Conservation (phyloP, 2,329 filamentous ascomycete genomes). For the Alternaria viburni region DNA sequence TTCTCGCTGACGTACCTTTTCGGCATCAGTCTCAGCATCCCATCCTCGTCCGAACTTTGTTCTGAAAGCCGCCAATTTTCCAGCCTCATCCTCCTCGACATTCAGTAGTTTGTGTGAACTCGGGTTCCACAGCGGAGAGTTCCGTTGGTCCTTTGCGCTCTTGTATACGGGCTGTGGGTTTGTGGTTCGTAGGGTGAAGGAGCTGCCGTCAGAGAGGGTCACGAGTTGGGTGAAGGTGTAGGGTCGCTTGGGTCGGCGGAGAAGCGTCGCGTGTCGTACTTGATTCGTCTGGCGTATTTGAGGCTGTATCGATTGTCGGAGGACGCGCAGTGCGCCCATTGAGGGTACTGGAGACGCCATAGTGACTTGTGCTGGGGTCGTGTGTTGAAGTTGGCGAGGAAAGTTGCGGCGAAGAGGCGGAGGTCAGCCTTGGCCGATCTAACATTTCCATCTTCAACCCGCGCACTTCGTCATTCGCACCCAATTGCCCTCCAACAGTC, state of each 20-base stretch:
- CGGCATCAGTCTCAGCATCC: conserved; percentile 59
- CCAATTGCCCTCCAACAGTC: not conserved
- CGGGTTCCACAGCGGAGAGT: conserved; percentile 91
- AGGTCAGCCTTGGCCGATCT: conserved; percentile 18
- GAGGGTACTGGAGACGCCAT: conserved; percentile 45
- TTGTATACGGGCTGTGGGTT: conserved; percentile 69
- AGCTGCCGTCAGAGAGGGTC: conserved; percentile 87
- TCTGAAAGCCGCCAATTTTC: conserved; percentile 84
- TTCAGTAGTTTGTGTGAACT: conserved; percentile 79
- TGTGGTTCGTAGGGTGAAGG: conserved; percentile 80
- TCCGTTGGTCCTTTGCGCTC: conserved; percentile 81
- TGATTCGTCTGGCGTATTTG: conserved; percentile 52
- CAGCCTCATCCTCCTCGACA: conserved; percentile 94
- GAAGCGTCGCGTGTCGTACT: conserved; percentile 81
- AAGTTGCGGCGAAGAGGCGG: conserved; percentile 33
- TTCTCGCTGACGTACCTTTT: conserved; percentile 8
- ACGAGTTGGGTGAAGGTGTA: conserved; percentile 98
- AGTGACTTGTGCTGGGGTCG: conserved; percentile 10
- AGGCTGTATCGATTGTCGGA: conserved; percentile 34
- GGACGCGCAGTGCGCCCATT: conserved; percentile 37
- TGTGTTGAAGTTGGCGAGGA: conserved; percentile 11
- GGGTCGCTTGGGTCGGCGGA: conserved; percentile 85
- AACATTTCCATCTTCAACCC: conserved; percentile 20
- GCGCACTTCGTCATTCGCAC: conserved; percentile 8
- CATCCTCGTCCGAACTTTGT: conserved; percentile 82